phyloP scores from a whole-genome alignment of 768 basidiomycete species.

The Agaricus bisporus region DNA sequence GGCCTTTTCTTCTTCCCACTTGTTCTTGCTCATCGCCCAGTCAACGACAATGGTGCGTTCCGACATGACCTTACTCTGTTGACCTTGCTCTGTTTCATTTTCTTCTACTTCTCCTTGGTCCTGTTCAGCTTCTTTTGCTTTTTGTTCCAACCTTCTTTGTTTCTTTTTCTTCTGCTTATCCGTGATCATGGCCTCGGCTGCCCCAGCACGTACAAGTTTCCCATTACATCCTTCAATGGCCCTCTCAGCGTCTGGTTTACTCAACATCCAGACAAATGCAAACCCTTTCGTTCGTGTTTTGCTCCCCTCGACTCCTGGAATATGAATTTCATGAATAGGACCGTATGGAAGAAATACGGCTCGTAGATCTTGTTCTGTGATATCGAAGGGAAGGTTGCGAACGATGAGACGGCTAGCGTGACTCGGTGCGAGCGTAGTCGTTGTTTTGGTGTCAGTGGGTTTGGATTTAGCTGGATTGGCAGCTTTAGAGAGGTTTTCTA shows the following conservation, averaged over 20 bases:
- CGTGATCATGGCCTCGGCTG: slow-evolving; percentile 46
- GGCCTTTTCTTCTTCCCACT: slow-evolving; percentile 78
- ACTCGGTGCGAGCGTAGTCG: slow-evolving; percentile 42
- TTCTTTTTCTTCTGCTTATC: slow-evolving; percentile 70
- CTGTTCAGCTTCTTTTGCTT: slow-evolving; percentile 32
- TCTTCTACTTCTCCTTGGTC: slow-evolving; percentile 23
- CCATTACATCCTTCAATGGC: slow-evolving; percentile 82
- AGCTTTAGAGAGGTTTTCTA: slow-evolving; percentile 59
- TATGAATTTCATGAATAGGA: slow-evolving; percentile 78
- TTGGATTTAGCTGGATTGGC: slow-evolving; percentile 14
- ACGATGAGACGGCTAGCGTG: slow-evolving; percentile 82
- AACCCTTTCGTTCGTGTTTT: slow-evolving; percentile 64
- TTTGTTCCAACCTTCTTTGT: slow-evolving; percentile 48
- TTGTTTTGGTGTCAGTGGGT: slow-evolving; percentile 12
- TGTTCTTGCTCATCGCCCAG: slow-evolving; percentile 93
- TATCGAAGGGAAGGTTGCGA: slow-evolving; percentile 82
- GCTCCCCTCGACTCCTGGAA: slow-evolving; percentile 44
- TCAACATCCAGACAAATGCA: slow-evolving; percentile 93
- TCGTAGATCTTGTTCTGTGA: slow-evolving; percentile 79
- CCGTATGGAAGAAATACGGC: slow-evolving; percentile 84
- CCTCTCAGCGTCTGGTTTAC: slow-evolving; percentile 75
- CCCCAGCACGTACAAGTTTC: slow-evolving; percentile 57
- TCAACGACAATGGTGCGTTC: slow-evolving; percentile 85
- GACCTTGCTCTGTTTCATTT: slow-evolving; percentile 21
- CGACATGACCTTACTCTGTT: slow-evolving; percentile 29